These are phyloP conservation scores for Ophiocordyceps camponoti-saundersi DNA, from an alignment of 2,329 filamentous ascomycete genomes.

Conservation along the genomic window DNA sequence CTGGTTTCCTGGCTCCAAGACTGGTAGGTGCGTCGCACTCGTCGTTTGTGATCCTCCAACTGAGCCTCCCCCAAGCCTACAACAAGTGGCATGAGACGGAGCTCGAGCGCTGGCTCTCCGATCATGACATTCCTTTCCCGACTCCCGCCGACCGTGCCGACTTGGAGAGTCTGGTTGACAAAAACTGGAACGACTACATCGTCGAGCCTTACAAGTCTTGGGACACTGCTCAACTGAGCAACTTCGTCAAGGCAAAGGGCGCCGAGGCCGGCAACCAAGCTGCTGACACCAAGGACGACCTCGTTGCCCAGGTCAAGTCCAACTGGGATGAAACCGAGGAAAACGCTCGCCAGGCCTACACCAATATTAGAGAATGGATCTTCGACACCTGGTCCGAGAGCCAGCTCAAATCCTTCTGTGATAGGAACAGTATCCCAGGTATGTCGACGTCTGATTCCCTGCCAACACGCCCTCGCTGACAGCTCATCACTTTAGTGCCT, in stretches of 20 bases:
- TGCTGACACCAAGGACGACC: constrained; percentile 49
- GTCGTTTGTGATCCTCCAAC: not conserved
- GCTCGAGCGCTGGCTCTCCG: constrained; percentile 89
- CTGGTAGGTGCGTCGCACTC: constrained; percentile 39
- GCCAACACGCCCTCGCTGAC: not conserved
- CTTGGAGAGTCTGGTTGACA: constrained; percentile 76
- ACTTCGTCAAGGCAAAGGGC: constrained; percentile 56
- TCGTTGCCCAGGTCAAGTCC: constrained; percentile 51
- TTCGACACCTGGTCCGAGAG: constrained; percentile 92
- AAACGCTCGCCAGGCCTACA: constrained; percentile 54
- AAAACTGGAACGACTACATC: constrained; percentile 73
- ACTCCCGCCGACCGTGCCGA: constrained; percentile 81
- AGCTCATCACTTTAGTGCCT: constrained; percentile 35
- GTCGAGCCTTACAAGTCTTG: constrained; percentile 60
- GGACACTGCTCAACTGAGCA: constrained; percentile 50
- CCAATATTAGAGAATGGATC: constrained; percentile 72
- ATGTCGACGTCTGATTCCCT: constrained; percentile 5
- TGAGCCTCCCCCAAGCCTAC: constrained; percentile 46
- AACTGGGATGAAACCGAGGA: constrained; percentile 70
- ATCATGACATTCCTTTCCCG: constrained; percentile 85
- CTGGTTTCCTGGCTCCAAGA: constrained; percentile 63
- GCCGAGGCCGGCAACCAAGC: constrained; percentile 50
- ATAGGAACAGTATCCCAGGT: constrained; percentile 69
- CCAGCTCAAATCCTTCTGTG: constrained; percentile 81
- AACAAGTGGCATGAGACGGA: constrained; percentile 99